phyloP scores from a whole-genome alignment of 768 basidiomycete species.

The Pleurotus eryngii region DNA sequence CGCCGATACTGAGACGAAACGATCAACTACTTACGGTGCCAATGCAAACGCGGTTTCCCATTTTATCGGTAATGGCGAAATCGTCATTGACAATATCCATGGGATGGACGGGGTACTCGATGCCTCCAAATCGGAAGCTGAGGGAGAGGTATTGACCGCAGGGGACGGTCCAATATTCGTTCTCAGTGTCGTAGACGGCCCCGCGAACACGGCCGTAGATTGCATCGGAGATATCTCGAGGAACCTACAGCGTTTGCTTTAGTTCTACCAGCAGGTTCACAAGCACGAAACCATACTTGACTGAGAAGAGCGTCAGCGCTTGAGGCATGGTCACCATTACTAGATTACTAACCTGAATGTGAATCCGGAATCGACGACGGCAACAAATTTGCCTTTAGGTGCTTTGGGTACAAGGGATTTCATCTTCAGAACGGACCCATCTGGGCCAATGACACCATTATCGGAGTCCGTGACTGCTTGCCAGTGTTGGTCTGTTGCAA shows the following conservation, averaged over 20 bases:
- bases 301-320: not conserved
- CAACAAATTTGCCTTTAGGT: conserved; percentile 61
- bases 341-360: conserved; percentile 30
- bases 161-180: conserved; percentile 68
- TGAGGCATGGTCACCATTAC: not conserved
- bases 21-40: conserved; percentile 52
- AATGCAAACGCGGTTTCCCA: conserved; percentile 58
- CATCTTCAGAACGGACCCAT: conserved; percentile 57
- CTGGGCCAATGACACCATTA: conserved; percentile 72
- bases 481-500: conserved; percentile 69
- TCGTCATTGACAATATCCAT: conserved; percentile 66
- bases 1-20: not conserved
- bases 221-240: conserved; percentile 70
- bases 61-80: conserved; percentile 40
- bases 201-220: conserved; percentile 79
- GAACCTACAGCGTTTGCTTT: conserved; percentile 31
- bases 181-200: conserved; percentile 56
- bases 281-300: not conserved
- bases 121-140: conserved; percentile 68
- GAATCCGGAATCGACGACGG: conserved; percentile 74
- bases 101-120: conserved; percentile 69
- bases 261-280: no score
- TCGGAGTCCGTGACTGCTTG: conserved; percentile 65
- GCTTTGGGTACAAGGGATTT: conserved; percentile 69
- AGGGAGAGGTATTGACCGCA: conserved; percentile 72